phyloP scores from a whole-genome alignment of 2,329 filamentous ascomycete species.

The Ascochyta fabae region DNA sequence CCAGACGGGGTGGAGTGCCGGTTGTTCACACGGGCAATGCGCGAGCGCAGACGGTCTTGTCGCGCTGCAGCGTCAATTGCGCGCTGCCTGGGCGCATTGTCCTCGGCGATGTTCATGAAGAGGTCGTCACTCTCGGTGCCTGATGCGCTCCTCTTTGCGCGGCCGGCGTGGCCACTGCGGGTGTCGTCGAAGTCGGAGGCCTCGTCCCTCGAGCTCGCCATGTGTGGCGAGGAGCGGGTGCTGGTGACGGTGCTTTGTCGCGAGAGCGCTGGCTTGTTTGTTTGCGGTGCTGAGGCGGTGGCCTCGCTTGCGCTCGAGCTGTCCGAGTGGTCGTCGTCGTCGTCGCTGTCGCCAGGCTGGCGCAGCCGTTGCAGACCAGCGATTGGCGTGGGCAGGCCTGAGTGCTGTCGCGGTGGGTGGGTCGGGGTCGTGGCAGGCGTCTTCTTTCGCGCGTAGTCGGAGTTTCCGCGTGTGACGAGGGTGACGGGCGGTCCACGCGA shows the following conservation, averaged over 20 bases:
- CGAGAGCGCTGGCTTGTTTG: constrained; percentile 23
- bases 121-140: constrained; percentile 45
- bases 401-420: constrained; percentile 14
- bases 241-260: constrained; percentile 30
- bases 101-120: constrained; percentile 52
- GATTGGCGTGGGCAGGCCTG: constrained; percentile 11
- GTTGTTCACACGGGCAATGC: constrained; percentile 45
- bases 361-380: constrained; percentile 23
- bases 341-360: constrained; percentile 31
- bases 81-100: constrained; percentile 39
- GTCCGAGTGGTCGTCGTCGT: constrained; percentile 24
- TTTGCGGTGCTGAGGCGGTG: constrained; percentile 22
- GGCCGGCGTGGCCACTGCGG: constrained; percentile 25
- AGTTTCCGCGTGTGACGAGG: constrained; percentile 54
- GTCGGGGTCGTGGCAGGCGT: constrained; percentile 18
- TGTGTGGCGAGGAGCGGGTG: constrained; percentile 28
- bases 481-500: constrained; percentile 58
- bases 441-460: constrained; percentile 43
- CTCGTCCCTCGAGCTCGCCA: constrained; percentile 39
- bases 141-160: constrained; percentile 18
- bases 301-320: constrained; percentile 21
- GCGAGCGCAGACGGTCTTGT: constrained; percentile 40
- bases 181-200: constrained; percentile 42
- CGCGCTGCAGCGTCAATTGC: constrained; percentile 35
- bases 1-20: constrained; percentile 45